Evolutionary conservation across 768 basidiomycete genomes (phyloP), one percentile per base, ranked within the genome.

Genomic region (Serendipita sp.): DNA sequence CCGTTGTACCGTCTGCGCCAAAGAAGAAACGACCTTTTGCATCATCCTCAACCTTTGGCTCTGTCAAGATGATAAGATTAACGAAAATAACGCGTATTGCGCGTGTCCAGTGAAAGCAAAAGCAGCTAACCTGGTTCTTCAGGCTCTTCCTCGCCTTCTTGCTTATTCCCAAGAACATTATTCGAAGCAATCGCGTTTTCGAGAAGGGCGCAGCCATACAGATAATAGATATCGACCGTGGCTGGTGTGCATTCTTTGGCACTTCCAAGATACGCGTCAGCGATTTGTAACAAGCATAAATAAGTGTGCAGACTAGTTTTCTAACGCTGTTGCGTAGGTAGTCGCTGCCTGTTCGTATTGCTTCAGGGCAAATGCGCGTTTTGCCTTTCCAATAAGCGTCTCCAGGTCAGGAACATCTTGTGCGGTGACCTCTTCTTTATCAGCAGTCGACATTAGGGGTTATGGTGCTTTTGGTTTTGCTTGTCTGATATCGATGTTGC

Each of bases 151-250:
- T 86, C 83, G 0, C 79, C 76, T 68, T 89, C 86, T 44, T 91
- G 90, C 70, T 91, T 91, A 18, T 60, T 60, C 1, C 91, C 93
- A 64, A 99, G 75, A n/a, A 97, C 95, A 0, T 85, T 82, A 64
- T 76, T 86, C 70, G 92, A 87, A 3, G 83, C 74, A 65, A 97
- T 89, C 3, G 93, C 95, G 70, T 95, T 91, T 75, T 93, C 92
- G 64, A 96, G 79, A 45, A 98, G 75, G 3, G 96, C 92, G 73
- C 88, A 92, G 13, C 96, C 96, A 70, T 98, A 40, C 2, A 82
- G 79, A 65, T 95, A 86, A 66, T 97, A 88, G 23, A 95, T 72
- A 70, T 97, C 91, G 5, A 92, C 95, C 63, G 81, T 85, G 70
- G 89, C 85, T 0, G 87, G 85, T 27, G 87, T 83, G 70, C 91